Conservation (phyloP, 2,329 filamentous ascomycete species). For the Nigrograna mackinnonii region DNA sequence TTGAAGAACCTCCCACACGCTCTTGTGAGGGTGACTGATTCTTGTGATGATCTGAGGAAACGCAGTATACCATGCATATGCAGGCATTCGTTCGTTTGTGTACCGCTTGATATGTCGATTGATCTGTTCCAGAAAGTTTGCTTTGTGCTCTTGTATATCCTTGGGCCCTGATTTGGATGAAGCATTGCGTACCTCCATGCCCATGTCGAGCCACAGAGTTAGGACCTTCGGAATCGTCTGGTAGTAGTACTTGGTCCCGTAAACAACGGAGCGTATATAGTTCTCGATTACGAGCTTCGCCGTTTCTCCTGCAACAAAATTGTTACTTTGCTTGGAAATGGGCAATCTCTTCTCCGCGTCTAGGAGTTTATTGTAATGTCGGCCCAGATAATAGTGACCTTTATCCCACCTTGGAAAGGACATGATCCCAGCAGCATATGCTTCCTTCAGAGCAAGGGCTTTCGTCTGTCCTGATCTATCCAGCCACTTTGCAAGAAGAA, state of each 20-base stretch:
- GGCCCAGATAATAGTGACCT: constrained; percentile 93
- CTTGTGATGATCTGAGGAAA: constrained; percentile 94
- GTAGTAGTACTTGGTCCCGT: constrained; percentile 93
- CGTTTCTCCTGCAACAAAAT: constrained; percentile 73
- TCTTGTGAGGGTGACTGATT: constrained; percentile 81
- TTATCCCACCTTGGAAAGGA: constrained; percentile 82
- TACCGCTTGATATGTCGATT: constrained; percentile 80
- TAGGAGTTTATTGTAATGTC: constrained; percentile 94
- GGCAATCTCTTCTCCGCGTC: constrained; percentile 84
- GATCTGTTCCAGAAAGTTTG: constrained; percentile 32
- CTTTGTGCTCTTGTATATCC: constrained; percentile 32
- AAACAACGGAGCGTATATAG: constrained; percentile 83
- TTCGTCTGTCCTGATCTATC: constrained; percentile 94
- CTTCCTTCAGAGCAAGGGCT: constrained; percentile 70
- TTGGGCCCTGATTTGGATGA: constrained; percentile 28
- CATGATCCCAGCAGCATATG: constrained; percentile 79
- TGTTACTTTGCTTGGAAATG: constrained; percentile 66
- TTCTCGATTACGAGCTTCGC: constrained; percentile 92
- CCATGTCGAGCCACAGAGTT: constrained; percentile 93
- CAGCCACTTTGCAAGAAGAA: constrained; percentile 95
- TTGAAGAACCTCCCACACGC: constrained; percentile 76
- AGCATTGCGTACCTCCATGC: constrained; percentile 63
- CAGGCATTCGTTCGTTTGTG: constrained; percentile 65
- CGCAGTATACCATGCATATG: constrained; percentile 80
- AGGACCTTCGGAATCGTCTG: constrained; percentile 90